Base-by-base conservation (phyloP, 192 early-diverging fungal genomes). In the Geranomyces variabilis region DNA sequence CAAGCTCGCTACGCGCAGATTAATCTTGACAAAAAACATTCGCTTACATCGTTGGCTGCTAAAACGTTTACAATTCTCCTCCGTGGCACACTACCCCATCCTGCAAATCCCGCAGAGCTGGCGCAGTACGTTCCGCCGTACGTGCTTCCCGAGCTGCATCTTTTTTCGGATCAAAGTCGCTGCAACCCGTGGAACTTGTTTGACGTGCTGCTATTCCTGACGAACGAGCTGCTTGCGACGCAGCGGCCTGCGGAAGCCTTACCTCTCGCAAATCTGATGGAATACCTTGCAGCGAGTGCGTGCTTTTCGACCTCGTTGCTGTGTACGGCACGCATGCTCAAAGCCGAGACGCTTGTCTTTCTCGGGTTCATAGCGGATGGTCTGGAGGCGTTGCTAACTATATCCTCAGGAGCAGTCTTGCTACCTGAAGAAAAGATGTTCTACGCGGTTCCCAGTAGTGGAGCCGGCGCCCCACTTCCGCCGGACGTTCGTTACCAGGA, bases 21-120 rank as follows among this genome's bases (percentile, higher is more conserved):
- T 6, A 66, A 79, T 46, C 58, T 66, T 12, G 78, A 79, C 56
- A 69, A 77, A 41, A 26, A 28, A 26, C 33, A 36, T 19, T 72
- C 66, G 19, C 44, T 77, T 8, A 36, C 74, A 15, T 66, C 53
- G 19, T 49, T 79, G 19, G 66, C 78, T 0, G 41, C 59, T 13
- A 22, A 30, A 10, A 41, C 73, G 14, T 69, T 76, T 3, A n/a
- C 24, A 0, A 34, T 51, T n/a, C 47, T 56, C 24, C 67, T 75
- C 17, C 44, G 44, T 1, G 57, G 57, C 17, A 44, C 55, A 5
- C 10, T 70, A 19, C 67, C 74, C 0, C 74, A 75, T 51, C 74
- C 74, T 17, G 36, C 33, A 22, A 26, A 56, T 21, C 47, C 57
- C 6, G 15, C 43, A 17, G 28, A 56, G 30, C 55, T 63, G 12